Evolutionary conservation across 2,329 filamentous ascomycete species (phyloP), one percentile per base, ranked within the genome.

Genomic region (Colletotrichum sp.): DNA sequence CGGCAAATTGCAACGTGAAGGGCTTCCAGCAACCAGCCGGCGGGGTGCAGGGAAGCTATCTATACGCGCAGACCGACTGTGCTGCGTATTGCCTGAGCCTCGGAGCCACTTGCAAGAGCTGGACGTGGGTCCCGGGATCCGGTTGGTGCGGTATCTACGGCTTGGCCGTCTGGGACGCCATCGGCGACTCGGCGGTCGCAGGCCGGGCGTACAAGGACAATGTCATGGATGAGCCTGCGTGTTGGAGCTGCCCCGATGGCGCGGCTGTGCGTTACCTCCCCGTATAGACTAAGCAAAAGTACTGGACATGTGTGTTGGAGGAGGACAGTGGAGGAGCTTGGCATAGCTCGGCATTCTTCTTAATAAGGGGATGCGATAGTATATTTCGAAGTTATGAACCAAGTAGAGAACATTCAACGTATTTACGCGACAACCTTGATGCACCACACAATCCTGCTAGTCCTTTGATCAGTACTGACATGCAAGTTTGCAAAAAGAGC

Each of bases 161-260:
- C 28, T 28, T 63, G 15, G 9, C 62, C 24, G n/a, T 34, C 18
- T 71, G 71, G 71, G 68, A 36, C 7, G 59, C 71, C 39, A 64
- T 74, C 21, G 67, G 71, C 30, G 71, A 74, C 44, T 55, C 62
- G 18, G 71, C 71, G 28, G 49, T 74, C 6, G 71, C 67, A 15
- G 59, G 67, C 21, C 57, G 67, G 44, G 39, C 67, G 59, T 65
- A 65, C 39, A 65, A 52, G 49, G 71, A 74, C 30, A 39, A 71
- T 18, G 59, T 49, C 7, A 64, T 75, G 21, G 60, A 71, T 5
- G 68, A 66, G 49, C 68, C 67, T 13, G 68, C 44, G 2, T 75
- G 72, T 9, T 75, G 69, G 44, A n/a, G 7, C 26, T 75, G 68
- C 15, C 62, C 68, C 6, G 52, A 32, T 4, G 49, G 60, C 7